A percentile compares a stretch with the other conserved stretches of the same genome.
Evolutionary conservation across 2,329 filamentous ascomycete genomes (phyloP).

Genomic region (Epichloe coenophiala): DNA sequence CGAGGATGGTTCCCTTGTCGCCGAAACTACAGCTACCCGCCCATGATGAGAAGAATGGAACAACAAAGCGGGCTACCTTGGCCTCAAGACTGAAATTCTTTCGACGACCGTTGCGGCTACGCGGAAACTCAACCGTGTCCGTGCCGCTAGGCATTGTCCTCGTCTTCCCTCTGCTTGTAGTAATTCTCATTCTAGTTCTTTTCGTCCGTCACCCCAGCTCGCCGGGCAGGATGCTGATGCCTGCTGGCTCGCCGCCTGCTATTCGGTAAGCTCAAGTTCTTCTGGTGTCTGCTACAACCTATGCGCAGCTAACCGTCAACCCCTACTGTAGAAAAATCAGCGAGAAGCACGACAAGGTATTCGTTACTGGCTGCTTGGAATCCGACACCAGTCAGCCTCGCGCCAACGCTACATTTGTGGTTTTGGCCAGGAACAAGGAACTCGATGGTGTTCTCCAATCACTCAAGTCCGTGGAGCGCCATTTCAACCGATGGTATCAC

Average conservation of each 20-base stretch:
- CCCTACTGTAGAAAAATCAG: constrained; percentile 67
- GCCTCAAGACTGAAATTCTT: constrained; percentile 61
- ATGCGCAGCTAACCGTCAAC: background rate
- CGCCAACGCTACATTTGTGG: constrained; percentile 91
- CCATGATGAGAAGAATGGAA: constrained; percentile 33
- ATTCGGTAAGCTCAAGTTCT: constrained; percentile 51
- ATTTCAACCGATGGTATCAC: constrained; percentile 98
- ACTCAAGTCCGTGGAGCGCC: constrained; percentile 91
- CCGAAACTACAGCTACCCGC: constrained; percentile 32
- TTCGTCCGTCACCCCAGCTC: constrained; percentile 81
- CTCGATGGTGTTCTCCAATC: constrained; percentile 92
- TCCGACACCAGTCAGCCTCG: constrained; percentile 65
- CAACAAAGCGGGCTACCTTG: constrained; percentile 24
- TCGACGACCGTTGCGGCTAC: constrained; percentile 71
- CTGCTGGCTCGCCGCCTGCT: constrained; percentile 72
- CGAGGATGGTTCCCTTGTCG: constrained; percentile 32
- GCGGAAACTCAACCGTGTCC: constrained; percentile 83
- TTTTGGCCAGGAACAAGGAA: constrained; percentile 91
- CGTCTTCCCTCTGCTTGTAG: constrained; percentile 80
- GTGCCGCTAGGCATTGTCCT: constrained; percentile 87
- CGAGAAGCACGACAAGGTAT: constrained; percentile 94
- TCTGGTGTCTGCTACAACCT: background rate
- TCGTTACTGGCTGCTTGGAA: constrained; percentile 77
- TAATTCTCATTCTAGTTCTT: constrained; percentile 80
- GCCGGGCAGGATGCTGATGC: constrained; percentile 71